Evolutionary conservation across 305 asterid genomes (phyloP).

Genomic region (Petunia hybrid): DNA sequence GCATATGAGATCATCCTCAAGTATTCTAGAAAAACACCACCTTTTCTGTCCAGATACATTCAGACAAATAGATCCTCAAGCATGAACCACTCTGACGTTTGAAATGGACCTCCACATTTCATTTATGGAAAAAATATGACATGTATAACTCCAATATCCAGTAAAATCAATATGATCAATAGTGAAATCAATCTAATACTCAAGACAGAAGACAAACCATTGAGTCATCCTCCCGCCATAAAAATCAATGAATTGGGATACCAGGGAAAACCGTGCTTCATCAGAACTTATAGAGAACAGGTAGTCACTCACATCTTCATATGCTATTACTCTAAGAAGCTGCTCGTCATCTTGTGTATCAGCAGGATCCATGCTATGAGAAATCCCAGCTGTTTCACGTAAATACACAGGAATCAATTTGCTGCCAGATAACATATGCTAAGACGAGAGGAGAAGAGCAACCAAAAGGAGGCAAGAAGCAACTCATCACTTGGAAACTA

Average conservation of each 20-base stretch:
- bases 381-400: conserved; percentile 50
- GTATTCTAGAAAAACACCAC: conserved; percentile 1
- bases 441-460: conserved; percentile 13
- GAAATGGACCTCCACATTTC: conserved; percentile 23
- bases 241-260: conserved; percentile 85
- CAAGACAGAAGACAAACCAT: conserved; percentile 62
- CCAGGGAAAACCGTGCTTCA: conserved; percentile 81
- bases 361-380: conserved; percentile 47
- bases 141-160: neutral
- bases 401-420: conserved; percentile 15
- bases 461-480: neutral
- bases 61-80: conserved; percentile 5
- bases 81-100: neutral
- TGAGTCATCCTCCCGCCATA: conserved; percentile 88
- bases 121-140: neutral
- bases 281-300: conserved; percentile 83
- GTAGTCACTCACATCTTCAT: conserved; percentile 88
- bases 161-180: conserved; percentile 1
- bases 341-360: conserved; percentile 78
- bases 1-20: conserved; percentile 8
- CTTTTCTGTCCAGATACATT: conserved; percentile 14
- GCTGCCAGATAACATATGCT: conserved; percentile 19
- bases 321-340: conserved; percentile 73
- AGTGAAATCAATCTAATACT: conserved; percentile 21
- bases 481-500: conserved; percentile 23